Conservation (phyloP, 345 rosid species). For the Alliaria petiolata region DNA sequence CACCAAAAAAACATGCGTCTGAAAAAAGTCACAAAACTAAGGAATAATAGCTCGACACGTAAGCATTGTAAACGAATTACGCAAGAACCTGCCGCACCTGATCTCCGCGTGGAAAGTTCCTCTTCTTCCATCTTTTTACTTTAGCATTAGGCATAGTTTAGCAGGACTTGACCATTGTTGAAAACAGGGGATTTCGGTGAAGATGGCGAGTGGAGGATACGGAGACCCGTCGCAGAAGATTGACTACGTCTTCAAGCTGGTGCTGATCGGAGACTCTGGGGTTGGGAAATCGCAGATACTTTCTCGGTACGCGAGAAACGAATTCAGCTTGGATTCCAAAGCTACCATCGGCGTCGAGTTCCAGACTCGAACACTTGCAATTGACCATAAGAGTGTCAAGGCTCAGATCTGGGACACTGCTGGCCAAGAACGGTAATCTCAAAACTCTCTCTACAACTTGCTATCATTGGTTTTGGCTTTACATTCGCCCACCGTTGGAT, state of each 20-base stretch:
- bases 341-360: conserved; percentile 96
- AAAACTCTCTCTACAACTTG: not conserved
- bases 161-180: not conserved
- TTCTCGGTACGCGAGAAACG: conserved; percentile 72
- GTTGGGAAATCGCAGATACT: conserved; percentile 85
- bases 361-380: conserved; percentile 69
- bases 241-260: conserved; percentile 80
- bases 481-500: not conserved
- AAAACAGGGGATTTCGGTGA: not conserved
- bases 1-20: conserved; percentile 15
- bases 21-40: no score
- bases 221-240: conserved; percentile 58
- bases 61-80: not conserved
- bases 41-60: not conserved
- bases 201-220: conserved; percentile 55
- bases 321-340: conserved; percentile 82
- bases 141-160: not conserved
- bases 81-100: not conserved
- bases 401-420: conserved; percentile 99
- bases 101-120: not conserved
- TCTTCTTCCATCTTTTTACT: not conserved
- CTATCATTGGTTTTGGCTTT: not conserved
- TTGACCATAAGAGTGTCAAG: conserved; percentile 75
- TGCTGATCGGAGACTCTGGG: conserved; percentile 81
- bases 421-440: conserved; percentile 71